Base-by-base conservation (phyloP, 306 rosid genomes). In the Erythrophleum fordii region DNA sequence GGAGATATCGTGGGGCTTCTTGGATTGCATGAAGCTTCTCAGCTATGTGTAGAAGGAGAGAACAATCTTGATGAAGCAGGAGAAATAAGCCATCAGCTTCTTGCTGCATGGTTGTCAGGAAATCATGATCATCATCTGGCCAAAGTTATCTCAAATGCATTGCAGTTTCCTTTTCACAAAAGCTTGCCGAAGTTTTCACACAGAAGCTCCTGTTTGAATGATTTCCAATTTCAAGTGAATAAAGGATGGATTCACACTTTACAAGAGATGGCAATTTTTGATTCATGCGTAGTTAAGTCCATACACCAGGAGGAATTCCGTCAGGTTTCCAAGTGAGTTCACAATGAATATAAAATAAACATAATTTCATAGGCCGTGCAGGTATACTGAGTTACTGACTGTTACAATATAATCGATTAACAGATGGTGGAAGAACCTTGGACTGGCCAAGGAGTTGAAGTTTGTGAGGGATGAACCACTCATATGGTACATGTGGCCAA, bases 381-480 rank as follows among this genome's bases (percentile, higher is more conserved):
- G 14, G 0, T 12, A 0, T n/a, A n/a, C n/a, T 45, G 17, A 17
- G 3, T 8, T 7, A 58, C 17, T 58, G 35, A 58, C 34, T 58
- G 28, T 12, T 23, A 25, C 10, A 23, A 51, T 23, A 23, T 23
- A 22, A 42, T 28, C 25, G n/a, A 1, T 29, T 61, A 42, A 66
- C 45, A 90, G 94, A 79, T 89, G 97, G 95, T 90, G 97, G 95
- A 81, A 48, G 70, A 85, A 76, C 1, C 77, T 79, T n/a, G 94
- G 82, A 2, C 37, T 89, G 73, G 72, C 72, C 1, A 76, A 77
- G 55, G 83, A 85, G 49, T 64, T 74, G 46, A 74, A 78, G 51
- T 82, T 89, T 72, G 82, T 48, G 0, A 76, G 75, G 7, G 68
- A 90, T 84, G 80, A 92, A 70, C 90, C 97, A 22, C 64, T 89